A percentile compares a stretch with the other conserved stretches of the same genome.
These are phyloP conservation scores for Lupinus albus DNA, from an alignment of 306 rosid species.

Conservation along the genomic window DNA sequence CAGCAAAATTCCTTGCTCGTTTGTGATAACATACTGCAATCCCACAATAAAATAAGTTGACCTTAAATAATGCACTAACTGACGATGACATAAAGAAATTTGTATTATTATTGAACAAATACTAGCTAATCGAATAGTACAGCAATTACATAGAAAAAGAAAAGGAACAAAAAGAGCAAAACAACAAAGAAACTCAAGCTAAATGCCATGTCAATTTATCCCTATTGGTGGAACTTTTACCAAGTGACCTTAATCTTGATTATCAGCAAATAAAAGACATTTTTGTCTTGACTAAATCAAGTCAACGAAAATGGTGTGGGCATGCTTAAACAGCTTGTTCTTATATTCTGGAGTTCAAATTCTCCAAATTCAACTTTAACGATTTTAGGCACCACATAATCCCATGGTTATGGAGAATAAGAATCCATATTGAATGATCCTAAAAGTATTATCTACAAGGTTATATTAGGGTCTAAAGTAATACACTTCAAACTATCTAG, in stretches of 20 bases:
- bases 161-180: no score
- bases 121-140: slow-evolving; percentile 21
- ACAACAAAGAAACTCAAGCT: no score
- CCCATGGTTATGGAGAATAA: background rate
- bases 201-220: background rate
- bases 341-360: slow-evolving; percentile 12
- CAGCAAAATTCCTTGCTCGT: slow-evolving; percentile 74
- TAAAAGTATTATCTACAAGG: background rate
- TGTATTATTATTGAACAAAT: slow-evolving; percentile 17
- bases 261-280: background rate
- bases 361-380: background rate
- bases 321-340: slow-evolving; percentile 6
- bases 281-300: slow-evolving; percentile 6
- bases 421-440: background rate
- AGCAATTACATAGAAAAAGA: background rate
- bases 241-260: slow-evolving; percentile 14
- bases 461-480: slow-evolving; percentile 10
- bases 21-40: slow-evolving; percentile 81
- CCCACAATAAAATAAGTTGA: slow-evolving; percentile 33
- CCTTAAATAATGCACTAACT: slow-evolving; percentile 4
- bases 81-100: background rate
- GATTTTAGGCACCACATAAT: background rate
- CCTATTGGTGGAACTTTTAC: slow-evolving; percentile 1
- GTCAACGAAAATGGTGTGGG: background rate
- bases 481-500: background rate